Evolutionary conservation across 2,329 filamentous ascomycete genomes (phyloP).

Genomic region (Colletotrichum tabaci): DNA sequence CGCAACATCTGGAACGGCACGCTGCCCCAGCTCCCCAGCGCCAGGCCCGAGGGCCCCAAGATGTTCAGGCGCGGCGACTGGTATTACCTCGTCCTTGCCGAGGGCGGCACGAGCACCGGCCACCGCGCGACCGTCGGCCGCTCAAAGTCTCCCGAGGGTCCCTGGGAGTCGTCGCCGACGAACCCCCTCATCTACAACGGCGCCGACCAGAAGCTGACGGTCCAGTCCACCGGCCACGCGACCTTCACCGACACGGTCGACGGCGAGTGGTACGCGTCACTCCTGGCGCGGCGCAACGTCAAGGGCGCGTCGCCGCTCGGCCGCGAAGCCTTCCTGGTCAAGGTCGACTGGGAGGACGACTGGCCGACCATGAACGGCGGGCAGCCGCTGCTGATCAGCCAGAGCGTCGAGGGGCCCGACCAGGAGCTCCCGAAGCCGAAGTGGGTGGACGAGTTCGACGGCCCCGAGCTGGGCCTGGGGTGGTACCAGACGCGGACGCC

Average conservation of each 20-base stretch:
- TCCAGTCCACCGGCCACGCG: conserved; percentile 45
- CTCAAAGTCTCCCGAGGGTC: conserved; percentile 52
- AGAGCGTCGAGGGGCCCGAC: conserved; percentile 23
- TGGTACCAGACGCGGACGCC: conserved; percentile 38
- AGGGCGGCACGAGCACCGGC: conserved; percentile 51
- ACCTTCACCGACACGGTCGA: conserved; percentile 45
- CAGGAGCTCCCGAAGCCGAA: conserved; percentile 21
- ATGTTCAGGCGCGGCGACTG: conserved; percentile 32
- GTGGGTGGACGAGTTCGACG: conserved; percentile 27
- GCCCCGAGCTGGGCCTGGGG: conserved; percentile 14
- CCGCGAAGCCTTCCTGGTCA: conserved; percentile 45
- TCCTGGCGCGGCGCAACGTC: conserved; percentile 44
- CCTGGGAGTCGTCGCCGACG: conserved; percentile 57
- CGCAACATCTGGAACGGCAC: conserved; percentile 46
- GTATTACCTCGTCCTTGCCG: conserved; percentile 30
- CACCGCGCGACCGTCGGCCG: conserved; percentile 60
- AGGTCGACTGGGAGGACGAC: conserved; percentile 45
- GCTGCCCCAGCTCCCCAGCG: conserved; percentile 37
- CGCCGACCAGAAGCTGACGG: conserved; percentile 40
- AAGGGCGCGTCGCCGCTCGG: conserved; percentile 42
- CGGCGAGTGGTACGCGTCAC: conserved; percentile 46
- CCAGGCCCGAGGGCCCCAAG: conserved; percentile 43
- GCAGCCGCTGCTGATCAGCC: conserved; percentile 33
- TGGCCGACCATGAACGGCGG: conserved; percentile 47
- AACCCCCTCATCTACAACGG: conserved; percentile 54